phyloP scores from a whole-genome alignment of 192 early-diverging fungal species.

The Chytriomyces hyalinus region DNA sequence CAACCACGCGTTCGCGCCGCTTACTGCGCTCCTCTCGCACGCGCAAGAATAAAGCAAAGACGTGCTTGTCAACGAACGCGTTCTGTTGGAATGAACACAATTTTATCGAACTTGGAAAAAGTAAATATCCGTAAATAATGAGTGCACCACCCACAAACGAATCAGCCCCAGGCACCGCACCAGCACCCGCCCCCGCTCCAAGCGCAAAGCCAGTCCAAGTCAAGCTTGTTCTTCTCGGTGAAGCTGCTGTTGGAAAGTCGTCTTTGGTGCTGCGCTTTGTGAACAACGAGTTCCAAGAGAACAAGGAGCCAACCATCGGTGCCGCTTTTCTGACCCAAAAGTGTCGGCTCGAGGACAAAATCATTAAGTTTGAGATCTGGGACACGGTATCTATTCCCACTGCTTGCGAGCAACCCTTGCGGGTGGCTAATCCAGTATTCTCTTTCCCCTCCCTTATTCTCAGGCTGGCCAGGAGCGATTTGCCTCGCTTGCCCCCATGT shows the following conservation, averaged over 20 bases:
- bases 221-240: slow-evolving; percentile 95
- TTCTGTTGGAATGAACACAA: too few species aligned
- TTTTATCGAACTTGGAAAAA: not conserved
- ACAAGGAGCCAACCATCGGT: slow-evolving; percentile 99
- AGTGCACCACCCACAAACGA: not conserved
- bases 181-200: slow-evolving; percentile 22
- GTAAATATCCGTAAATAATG: slow-evolving; percentile 12
- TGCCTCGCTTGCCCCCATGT: slow-evolving; percentile 93
- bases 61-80: too few species aligned
- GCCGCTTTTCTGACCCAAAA: slow-evolving; percentile 83
- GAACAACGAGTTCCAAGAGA: slow-evolving; percentile 92
- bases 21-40: too few species aligned
- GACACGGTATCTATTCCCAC: slow-evolving; percentile 48
- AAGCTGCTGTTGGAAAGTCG: slow-evolving; percentile 98
- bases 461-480: slow-evolving; percentile 95
- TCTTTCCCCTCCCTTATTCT: slow-evolving; percentile 28
- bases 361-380: slow-evolving; percentile 96
- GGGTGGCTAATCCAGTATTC: not conserved
- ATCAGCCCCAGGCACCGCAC: not conserved
- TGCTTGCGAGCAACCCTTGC: not conserved
- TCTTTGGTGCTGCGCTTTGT: slow-evolving; percentile 94
- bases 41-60: too few species aligned
- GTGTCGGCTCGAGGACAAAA: slow-evolving; percentile 87
- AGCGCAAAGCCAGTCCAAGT: slow-evolving; percentile 85
- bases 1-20: too few species aligned